Base-by-base conservation (phyloP, 768 basidiomycete genomes). In the Leccinum uliginosum region DNA sequence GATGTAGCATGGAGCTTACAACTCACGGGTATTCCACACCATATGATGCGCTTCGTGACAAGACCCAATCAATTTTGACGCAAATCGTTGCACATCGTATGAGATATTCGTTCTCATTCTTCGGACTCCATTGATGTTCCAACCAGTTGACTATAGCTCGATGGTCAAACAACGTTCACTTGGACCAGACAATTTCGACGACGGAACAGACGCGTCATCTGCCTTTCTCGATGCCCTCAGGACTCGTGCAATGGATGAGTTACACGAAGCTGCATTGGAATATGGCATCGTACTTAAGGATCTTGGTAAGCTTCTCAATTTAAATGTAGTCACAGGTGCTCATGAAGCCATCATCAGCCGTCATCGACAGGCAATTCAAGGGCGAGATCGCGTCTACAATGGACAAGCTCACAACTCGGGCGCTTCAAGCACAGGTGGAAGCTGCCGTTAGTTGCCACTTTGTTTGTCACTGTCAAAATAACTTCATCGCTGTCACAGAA, bases 291-390 rank as follows among this genome's bases (percentile, higher is more conserved):
- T 87, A 34, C 70, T 93, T 50, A 90, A 90, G 71, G 91, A 93
- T 60, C 82, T 92, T 35, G 86, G 84, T 84, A 62, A 6, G 78
- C 66, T 29, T 49, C 23, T 15, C 34, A 24, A 11, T 30, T 21
- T 49, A 11, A n/a, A 32, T 11, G 10, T 23, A 29, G 30, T 32
- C 17, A n/a, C 19, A 23, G 14, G 27, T 27, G 51, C 59, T 55
- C 27, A 68, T 52, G 1, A 27, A 29, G 40, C 26, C n/a, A 26
- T 62, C 61, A 19, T 55, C 55, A 85, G 91, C 90, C 54, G 91
- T 93, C 54, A 92, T 92, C 56, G 89, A 92, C 67, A 77, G 91
- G 29, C 87, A 91, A 63, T 93, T 93, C 77, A 92, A 93, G 76
- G 90, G 89, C 57, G 90, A 93, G 65, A 91, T 91, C 61, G 91